A percentile compares a stretch with the other conserved stretches of the same genome.
phyloP scores from a whole-genome alignment of 2,329 filamentous ascomycete species.

The Talaromyces sp. region DNA sequence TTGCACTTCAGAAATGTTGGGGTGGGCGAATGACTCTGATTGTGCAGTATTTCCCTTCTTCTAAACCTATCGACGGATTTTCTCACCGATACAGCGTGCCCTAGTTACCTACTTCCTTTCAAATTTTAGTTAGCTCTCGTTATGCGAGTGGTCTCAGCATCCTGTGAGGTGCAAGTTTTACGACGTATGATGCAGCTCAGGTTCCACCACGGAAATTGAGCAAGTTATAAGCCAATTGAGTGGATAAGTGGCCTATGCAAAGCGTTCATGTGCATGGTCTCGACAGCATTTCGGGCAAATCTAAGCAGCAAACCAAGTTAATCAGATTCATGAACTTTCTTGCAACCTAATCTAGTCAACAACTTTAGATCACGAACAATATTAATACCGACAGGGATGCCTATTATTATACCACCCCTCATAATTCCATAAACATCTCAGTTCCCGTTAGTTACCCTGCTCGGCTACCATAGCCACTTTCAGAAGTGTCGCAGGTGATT shows the following conservation, averaged over 20 bases:
- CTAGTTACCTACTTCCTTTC: neutral
- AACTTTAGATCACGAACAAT: neutral
- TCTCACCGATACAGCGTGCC: neutral
- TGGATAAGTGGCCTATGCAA: neutral
- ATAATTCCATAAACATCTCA: neutral
- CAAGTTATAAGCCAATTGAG: neutral
- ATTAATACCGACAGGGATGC: neutral
- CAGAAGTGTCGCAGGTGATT: neutral
- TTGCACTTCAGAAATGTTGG: neutral
- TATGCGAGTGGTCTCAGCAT: neutral
- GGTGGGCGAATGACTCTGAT: neutral
- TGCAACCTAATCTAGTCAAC: neutral
- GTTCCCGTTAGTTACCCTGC: neutral
- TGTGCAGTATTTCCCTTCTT: neutral
- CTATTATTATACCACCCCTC: neutral
- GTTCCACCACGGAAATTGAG: neutral
- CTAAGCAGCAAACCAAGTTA: neutral
- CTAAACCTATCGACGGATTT: neutral
- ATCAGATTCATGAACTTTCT: neutral
- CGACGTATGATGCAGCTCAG: neutral
- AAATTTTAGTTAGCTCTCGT: neutral
- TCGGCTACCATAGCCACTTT: neutral
- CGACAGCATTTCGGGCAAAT: neutral
- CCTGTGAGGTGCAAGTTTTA: neutral
- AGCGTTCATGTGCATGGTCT: neutral